A percentile compares a stretch with the other conserved stretches of the same genome.
Conservation (phyloP, 2,329 filamentous ascomycete genomes). For the Ophiostoma sp. region DNA sequence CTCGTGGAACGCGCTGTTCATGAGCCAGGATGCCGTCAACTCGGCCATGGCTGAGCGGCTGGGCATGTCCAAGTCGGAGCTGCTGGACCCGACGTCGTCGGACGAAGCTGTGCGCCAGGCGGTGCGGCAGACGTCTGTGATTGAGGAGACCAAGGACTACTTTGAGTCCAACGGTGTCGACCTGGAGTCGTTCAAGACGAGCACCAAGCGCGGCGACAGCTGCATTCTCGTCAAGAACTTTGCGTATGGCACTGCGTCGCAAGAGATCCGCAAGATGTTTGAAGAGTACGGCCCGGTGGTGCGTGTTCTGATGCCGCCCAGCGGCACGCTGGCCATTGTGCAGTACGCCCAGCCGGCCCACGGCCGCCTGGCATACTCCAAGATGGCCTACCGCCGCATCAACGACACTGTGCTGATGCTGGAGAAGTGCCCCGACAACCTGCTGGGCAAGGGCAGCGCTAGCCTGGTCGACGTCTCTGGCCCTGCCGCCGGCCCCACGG, state of each 20-base stretch:
- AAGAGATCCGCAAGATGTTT: constrained; percentile 75
- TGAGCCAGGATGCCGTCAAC: constrained; percentile 94
- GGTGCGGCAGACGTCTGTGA: constrained; percentile 83
- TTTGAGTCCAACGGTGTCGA: constrained; percentile 85
- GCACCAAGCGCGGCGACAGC: constrained; percentile 70
- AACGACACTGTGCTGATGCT: constrained; percentile 88
- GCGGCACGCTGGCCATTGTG: constrained; percentile 88
- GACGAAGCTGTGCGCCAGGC: constrained; percentile 95
- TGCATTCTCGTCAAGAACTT: constrained; percentile 94
- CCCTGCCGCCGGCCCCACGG: neutral
- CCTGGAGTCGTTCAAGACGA: constrained; percentile 81
- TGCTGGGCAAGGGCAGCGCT: constrained; percentile 51
- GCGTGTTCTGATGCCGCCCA: constrained; percentile 83
- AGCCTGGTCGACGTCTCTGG: neutral
- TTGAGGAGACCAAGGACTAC: constrained; percentile 92
- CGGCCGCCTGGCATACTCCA: constrained; percentile 76
- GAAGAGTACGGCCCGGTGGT: constrained; percentile 79
- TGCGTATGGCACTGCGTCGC: constrained; percentile 70
- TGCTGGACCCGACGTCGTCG: constrained; percentile 91
- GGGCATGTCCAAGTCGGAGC: constrained; percentile 82
- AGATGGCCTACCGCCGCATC: constrained; percentile 81
- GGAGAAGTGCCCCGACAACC: constrained; percentile 82
- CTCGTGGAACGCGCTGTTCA: constrained; percentile 99
- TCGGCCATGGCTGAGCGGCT: constrained; percentile 80
- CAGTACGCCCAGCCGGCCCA: constrained; percentile 76